phyloP scores from a whole-genome alignment of 306 rosid species.

The Crataegus laevigata region DNA sequence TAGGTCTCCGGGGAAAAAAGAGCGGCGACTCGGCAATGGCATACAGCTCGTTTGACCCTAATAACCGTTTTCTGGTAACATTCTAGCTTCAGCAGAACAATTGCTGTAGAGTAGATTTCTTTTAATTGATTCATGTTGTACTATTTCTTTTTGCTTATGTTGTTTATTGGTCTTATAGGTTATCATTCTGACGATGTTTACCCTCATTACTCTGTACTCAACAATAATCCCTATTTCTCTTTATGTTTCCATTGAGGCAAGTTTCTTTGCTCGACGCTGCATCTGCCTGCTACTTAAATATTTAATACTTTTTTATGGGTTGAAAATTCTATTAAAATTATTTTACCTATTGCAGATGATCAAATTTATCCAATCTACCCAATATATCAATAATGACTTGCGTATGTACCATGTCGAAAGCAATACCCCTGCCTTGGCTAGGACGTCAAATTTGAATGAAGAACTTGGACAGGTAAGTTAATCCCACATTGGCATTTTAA shows the following conservation, averaged over 20 bases:
- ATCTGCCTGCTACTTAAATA: conserved; percentile 10
- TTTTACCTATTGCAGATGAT: conserved; percentile 63
- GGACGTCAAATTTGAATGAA: conserved; percentile 97
- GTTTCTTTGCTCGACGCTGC: conserved; percentile 14
- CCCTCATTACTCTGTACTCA: conserved; percentile 86
- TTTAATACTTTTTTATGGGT: conserved; percentile 5
- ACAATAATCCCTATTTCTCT: conserved; percentile 96
- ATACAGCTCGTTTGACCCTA: conserved; percentile 52
- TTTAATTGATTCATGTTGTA: neutral
- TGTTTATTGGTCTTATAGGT: conserved; percentile 48
- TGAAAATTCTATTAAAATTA: conserved; percentile 7
- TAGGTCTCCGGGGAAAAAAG: conserved; percentile 41
- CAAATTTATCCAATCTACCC: conserved; percentile 91
- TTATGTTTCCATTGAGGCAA: conserved; percentile 94
- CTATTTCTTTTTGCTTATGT: conserved; percentile 18
- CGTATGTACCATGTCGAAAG: conserved; percentile 80
- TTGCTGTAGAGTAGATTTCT: neutral
- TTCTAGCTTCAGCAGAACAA: conserved; percentile 20
- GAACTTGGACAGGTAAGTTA: conserved; percentile 89
- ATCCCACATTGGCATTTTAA: neutral
- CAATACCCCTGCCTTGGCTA: conserved; percentile 93
- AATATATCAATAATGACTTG: conserved; percentile 89
- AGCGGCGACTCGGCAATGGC: neutral
- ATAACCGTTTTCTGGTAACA: conserved; percentile 68
- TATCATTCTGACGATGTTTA: conserved; percentile 77